Conservation (phyloP, 1,284 basidiomycete species). For the Tylopilus orsonianus region DNA sequence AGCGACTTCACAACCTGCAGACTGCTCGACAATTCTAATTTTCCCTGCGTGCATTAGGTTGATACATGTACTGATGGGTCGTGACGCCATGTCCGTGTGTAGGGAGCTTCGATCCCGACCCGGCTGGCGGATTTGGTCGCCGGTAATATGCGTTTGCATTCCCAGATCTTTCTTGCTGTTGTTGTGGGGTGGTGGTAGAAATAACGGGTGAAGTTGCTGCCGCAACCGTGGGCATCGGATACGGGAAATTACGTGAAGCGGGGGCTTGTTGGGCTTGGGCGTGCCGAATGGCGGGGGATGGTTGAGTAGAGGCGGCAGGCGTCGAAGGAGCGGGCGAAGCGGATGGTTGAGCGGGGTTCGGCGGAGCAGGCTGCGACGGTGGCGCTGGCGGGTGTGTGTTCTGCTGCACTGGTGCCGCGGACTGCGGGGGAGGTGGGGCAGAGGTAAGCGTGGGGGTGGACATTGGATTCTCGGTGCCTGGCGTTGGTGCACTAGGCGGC, state of each 20-base stretch:
- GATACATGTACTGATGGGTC: constrained; percentile 46
- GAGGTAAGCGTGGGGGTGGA: constrained; percentile 21
- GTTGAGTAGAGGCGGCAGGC: constrained; percentile 33
- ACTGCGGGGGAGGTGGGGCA: constrained; percentile 23
- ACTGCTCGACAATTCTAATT: constrained; percentile 13
- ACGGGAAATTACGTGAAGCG: constrained; percentile 38
- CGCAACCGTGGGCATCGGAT: constrained; percentile 48
- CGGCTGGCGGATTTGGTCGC: constrained; percentile 33
- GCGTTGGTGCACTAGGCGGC: constrained; percentile 25
- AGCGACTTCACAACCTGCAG: constrained; percentile 4
- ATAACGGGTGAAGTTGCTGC: constrained; percentile 42
- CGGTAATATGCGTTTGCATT: constrained; percentile 35
- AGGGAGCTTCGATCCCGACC: constrained; percentile 33
- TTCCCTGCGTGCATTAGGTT: constrained; percentile 40
- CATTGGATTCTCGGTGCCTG: constrained; percentile 25
- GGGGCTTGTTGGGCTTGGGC: constrained; percentile 32
- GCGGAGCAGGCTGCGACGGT: constrained; percentile 21
- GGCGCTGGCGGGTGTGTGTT: constrained; percentile 26
- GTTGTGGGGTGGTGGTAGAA: constrained; percentile 28
- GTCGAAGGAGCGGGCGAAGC: constrained; percentile 32
- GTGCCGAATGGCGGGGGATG: constrained; percentile 34
- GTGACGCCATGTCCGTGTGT: constrained; percentile 35
- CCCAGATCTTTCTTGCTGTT: constrained; percentile 32
- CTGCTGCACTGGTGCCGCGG: constrained; percentile 22
- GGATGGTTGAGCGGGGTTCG: constrained; percentile 27